Conservation (phyloP, 768 basidiomycete genomes). For the Hortiboletus campestris region DNA sequence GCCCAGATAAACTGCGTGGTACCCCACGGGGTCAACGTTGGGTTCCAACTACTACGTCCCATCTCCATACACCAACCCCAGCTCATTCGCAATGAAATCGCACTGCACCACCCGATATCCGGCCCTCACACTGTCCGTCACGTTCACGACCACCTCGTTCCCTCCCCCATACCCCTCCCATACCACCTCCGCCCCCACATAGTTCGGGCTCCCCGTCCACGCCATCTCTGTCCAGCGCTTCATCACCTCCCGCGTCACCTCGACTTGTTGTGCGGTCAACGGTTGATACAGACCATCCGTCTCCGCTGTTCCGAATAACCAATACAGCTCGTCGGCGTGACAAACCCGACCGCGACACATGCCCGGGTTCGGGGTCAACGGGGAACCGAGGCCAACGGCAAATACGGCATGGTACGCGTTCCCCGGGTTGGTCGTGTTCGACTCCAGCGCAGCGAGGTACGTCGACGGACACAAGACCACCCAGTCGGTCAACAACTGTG, state of each 20-base stretch:
- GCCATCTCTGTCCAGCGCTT: too few relatives aligned
- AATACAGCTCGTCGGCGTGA: conserved; percentile 21
- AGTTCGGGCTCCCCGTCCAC: too few relatives aligned
- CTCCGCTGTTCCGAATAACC: conserved; percentile 17
- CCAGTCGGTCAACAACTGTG: conserved; percentile 14
- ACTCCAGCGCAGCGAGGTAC: conserved; percentile 12
- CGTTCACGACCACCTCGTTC: too few relatives aligned
- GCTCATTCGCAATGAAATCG: conserved; percentile 13
- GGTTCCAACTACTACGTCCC: background rate
- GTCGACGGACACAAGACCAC: conserved; percentile 9
- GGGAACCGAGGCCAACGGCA: too few relatives aligned
- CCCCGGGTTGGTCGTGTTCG: conserved; percentile 17
- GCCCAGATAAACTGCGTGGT: too few relatives aligned
- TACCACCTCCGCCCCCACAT: too few relatives aligned
- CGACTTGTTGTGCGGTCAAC: conserved; percentile 1
- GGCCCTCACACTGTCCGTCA: too few relatives aligned
- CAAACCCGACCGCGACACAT: conserved; percentile 15
- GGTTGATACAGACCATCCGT: conserved; percentile 19
- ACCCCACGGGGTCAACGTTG: too few relatives aligned
- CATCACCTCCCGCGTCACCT: too few relatives aligned
- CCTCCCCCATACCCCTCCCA: too few relatives aligned
- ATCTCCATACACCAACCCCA: conserved; percentile 14
- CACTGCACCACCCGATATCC: conserved; percentile 11
- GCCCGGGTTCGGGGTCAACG: conserved; percentile 18
- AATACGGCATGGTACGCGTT: conserved; percentile 15